These are phyloP conservation scores for Rhizophagus clarus DNA, from an alignment of 192 early-diverging fungal genomes.

Conservation along the genomic window DNA sequence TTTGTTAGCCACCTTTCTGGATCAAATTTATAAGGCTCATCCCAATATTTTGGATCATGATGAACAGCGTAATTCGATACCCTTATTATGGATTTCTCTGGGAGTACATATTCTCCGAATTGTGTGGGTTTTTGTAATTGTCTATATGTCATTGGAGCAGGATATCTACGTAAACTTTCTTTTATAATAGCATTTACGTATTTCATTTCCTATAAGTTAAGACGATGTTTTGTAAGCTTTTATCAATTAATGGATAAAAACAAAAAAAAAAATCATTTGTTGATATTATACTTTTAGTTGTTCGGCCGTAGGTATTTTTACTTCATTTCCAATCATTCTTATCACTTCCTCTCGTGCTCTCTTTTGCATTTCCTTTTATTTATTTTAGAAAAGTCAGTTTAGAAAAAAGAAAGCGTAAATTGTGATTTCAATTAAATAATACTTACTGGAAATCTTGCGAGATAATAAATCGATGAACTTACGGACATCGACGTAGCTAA, in stretches of 20 bases:
- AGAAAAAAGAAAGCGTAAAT: background rate
- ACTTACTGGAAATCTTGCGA: background rate
- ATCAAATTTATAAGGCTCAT: background rate
- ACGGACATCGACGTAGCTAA: background rate
- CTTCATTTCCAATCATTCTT: background rate
- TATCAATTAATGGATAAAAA: background rate
- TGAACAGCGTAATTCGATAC: background rate
- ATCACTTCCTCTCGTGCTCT: background rate
- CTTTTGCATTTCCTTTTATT: background rate
- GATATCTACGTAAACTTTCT: background rate
- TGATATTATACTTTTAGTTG: background rate
- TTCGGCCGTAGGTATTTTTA: background rate
- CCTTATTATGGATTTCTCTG: background rate
- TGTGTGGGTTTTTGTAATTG: background rate
- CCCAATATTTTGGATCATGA: background rate
- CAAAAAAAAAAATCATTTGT: background rate
- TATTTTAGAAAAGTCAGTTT: background rate
- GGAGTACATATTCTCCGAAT: background rate
- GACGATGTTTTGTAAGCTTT: background rate
- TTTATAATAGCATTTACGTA: background rate
- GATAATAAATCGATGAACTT: background rate
- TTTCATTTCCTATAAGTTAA: background rate
- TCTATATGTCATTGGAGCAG: background rate
- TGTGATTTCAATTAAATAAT: background rate
- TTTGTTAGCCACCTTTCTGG: background rate